phyloP scores from a whole-genome alignment of 2,329 filamentous ascomycete genomes.

The Dothideomycetes sp. region DNA sequence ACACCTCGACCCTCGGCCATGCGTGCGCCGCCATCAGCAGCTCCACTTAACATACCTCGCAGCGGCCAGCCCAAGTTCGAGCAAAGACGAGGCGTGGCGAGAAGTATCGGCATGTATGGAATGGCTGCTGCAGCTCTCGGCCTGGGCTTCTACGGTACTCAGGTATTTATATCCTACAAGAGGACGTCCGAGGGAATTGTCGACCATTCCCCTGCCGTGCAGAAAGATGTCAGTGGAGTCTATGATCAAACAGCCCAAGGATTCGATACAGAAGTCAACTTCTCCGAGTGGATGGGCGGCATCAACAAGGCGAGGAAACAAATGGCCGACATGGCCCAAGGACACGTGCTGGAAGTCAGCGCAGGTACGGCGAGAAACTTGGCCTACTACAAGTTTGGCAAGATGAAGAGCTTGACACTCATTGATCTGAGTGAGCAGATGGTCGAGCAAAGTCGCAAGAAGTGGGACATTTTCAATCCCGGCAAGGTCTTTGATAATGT shows the following conservation, averaged over 20 bases:
- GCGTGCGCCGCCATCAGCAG: too few species aligned
- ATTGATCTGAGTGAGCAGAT: constrained; percentile 40
- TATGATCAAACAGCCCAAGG: constrained; percentile 37
- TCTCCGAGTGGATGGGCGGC: constrained; percentile 35
- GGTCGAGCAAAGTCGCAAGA: constrained; percentile 39
- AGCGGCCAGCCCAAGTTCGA: too few species aligned
- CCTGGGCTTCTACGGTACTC: constrained; percentile 32
- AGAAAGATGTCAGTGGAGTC: constrained; percentile 35
- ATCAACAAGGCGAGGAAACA: constrained; percentile 32
- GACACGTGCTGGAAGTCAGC: constrained; percentile 41
- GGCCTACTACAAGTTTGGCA: constrained; percentile 32
- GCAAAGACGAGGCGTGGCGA: too few species aligned
- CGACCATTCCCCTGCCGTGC: constrained; percentile 13
- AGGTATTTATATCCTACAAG: constrained; percentile 28
- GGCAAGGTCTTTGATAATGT: constrained; percentile 13
- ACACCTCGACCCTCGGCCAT: too few species aligned
- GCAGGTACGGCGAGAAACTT: constrained; percentile 43
- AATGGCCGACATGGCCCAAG: constrained; percentile 32
- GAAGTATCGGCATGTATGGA: constrained; percentile 7
- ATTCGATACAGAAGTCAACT: constrained; percentile 40
- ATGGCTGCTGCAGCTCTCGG: constrained; percentile 25
- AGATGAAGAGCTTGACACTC: constrained; percentile 35
- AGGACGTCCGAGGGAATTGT: not conserved
- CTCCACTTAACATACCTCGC: too few species aligned
- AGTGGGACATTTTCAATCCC: constrained; percentile 36